Percentiles rank a stretch among this genome's conserved stretches.
Conservation (phyloP, 768 basidiomycete genomes). For the Dioszegia crocea region DNA sequence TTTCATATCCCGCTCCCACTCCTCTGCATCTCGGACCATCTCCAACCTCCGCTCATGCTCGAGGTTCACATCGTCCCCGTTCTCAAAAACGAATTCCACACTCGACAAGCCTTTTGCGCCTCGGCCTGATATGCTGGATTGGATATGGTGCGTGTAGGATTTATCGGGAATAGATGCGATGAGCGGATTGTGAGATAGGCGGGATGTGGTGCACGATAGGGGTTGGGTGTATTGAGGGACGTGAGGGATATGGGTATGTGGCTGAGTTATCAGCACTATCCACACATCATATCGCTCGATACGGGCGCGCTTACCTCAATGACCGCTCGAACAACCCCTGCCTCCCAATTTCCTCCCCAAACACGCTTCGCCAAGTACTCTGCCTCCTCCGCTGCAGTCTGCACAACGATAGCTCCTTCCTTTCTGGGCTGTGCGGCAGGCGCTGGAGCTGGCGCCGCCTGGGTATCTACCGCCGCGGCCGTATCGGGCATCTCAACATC, state of each 20-base stretch:
- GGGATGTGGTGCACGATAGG: background rate
- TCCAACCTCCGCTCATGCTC: conserved; percentile 5
- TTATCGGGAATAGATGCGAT: background rate
- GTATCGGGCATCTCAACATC: conserved; percentile 7
- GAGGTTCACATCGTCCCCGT: background rate
- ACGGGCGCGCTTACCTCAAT: conserved; percentile 36
- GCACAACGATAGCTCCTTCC: conserved; percentile 26
- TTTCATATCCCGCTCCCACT: conserved; percentile 29
- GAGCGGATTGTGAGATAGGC: conserved; percentile 5
- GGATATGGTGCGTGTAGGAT: background rate
- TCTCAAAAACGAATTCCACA: conserved; percentile 43
- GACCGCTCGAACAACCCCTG: conserved; percentile 31
- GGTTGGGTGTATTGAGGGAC: conserved; percentile 40
- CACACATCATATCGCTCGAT: background rate
- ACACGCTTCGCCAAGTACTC: conserved; percentile 5
- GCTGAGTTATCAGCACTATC: conserved; percentile 16
- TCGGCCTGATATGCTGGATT: conserved; percentile 2
- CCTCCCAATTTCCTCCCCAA: conserved; percentile 28
- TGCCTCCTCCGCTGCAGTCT: conserved; percentile 17
- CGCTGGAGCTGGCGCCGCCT: background rate
- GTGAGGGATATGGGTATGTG: conserved; percentile 47
- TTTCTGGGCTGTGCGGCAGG: too few species aligned
- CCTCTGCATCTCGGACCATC: conserved; percentile 27
- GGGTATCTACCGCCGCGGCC: background rate
- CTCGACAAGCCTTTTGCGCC: conserved; percentile 29